Conservation (phyloP, 2,329 filamentous ascomycete species). For the Dichotomopilus funicola region DNA sequence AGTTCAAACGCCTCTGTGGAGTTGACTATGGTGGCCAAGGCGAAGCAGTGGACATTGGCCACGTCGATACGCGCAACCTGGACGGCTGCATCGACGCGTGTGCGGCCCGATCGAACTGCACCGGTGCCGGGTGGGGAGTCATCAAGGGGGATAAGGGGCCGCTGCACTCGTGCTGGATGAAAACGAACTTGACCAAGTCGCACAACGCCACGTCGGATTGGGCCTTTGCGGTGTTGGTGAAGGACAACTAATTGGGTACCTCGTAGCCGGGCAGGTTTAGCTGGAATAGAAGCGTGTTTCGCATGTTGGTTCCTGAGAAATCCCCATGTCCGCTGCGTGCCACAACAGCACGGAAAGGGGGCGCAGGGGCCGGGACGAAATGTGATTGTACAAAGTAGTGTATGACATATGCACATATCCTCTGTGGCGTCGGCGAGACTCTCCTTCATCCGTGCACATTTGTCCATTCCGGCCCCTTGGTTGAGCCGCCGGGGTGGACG, state of each 20-base stretch:
- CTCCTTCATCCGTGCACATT: too few relatives aligned
- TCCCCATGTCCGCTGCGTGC: too few relatives aligned
- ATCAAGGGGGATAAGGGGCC: slow-evolving; percentile 33
- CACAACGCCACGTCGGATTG: slow-evolving; percentile 32
- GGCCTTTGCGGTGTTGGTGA: slow-evolving; percentile 37
- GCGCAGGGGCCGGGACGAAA: too few relatives aligned
- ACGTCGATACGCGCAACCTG: slow-evolving; percentile 34
- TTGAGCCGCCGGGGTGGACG: too few relatives aligned
- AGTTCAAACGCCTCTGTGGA: slow-evolving; percentile 25
- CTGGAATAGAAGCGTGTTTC: too few relatives aligned
- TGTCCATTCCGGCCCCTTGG: too few relatives aligned
- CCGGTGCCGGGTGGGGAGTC: slow-evolving; percentile 40
- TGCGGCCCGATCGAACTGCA: slow-evolving; percentile 34
- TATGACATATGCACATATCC: too few relatives aligned
- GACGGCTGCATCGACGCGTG: slow-evolving; percentile 41
- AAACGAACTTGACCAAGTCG: slow-evolving; percentile 30
- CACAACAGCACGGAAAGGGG: too few relatives aligned
- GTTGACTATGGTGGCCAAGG: slow-evolving; percentile 25
- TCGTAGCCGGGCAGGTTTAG: neutral
- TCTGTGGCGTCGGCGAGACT: too few relatives aligned
- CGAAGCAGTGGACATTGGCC: slow-evolving; percentile 29
- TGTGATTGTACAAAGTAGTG: too few relatives aligned
- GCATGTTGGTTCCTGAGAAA: too few relatives aligned
- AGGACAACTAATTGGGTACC: neutral
- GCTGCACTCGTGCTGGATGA: slow-evolving; percentile 40